A percentile compares a stretch with the other conserved stretches of the same genome.
Conservation (phyloP, 108 stramenopile genomes). For the Cyclotella distinguenda region DNA sequence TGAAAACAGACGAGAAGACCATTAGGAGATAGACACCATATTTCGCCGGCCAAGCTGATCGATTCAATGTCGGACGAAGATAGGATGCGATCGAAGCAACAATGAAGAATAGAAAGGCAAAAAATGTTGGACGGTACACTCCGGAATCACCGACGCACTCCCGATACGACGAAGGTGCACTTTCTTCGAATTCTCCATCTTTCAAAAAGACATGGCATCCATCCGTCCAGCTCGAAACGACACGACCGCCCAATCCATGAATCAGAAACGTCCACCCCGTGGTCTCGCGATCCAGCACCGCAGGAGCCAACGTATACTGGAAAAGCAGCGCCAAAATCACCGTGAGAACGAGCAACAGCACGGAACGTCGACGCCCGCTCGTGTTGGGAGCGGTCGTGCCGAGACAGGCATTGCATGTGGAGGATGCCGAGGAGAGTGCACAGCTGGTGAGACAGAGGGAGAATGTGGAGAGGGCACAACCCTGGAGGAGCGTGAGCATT, state of each 20-base stretch:
- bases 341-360: conserved; percentile 60
- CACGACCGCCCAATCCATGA: conserved; percentile 54
- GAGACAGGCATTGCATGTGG: conserved; percentile 71
- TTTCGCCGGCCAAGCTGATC: conserved; percentile 81
- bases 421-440: conserved; percentile 60
- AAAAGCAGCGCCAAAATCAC: conserved; percentile 65
- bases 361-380: conserved; percentile 80
- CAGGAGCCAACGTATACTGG: conserved; percentile 77
- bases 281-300: conserved; percentile 46
- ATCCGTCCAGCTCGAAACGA: conserved; percentile 64
- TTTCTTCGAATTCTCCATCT: conserved; percentile 18
- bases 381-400: conserved; percentile 53
- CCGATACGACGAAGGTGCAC: conserved; percentile 18
- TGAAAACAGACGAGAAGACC: conserved; percentile 58
- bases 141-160: conserved; percentile 83
- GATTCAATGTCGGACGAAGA: conserved; percentile 55
- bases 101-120: conserved; percentile 66
- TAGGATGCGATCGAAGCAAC: conserved; percentile 58
- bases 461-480: conserved; percentile 39
- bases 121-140: conserved; percentile 74
- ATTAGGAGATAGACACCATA: conserved; percentile 64
- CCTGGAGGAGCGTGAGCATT: no score
- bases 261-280: conserved; percentile 63
- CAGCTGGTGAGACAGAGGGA: conserved; percentile 66
- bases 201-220: conserved; percentile 56